phyloP scores from a whole-genome alignment of 371 early-diverging fungal species.

The Mortierella sp. region DNA sequence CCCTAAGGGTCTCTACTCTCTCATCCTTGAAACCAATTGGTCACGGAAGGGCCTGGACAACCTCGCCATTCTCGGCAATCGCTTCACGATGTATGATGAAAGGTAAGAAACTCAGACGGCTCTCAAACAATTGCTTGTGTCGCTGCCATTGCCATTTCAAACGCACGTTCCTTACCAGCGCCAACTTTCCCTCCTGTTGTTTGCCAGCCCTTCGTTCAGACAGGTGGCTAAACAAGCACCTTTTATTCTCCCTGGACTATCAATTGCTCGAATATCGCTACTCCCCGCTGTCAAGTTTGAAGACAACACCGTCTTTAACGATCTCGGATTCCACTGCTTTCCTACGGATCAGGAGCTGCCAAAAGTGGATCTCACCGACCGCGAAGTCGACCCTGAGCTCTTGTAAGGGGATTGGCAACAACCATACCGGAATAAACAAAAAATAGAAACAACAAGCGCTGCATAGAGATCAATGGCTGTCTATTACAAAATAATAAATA shows the following conservation, averaged over 20 bases:
- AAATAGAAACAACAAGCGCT: neutral
- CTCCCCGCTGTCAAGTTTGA: slow-evolving; percentile 69
- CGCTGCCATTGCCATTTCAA: neutral
- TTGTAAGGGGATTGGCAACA: neutral
- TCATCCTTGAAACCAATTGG: slow-evolving; percentile 75
- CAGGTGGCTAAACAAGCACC: slow-evolving; percentile 67
- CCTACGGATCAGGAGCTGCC: slow-evolving; percentile 21
- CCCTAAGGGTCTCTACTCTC: slow-evolving; percentile 72
- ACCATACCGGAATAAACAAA: neutral
- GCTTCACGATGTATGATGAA: slow-evolving; percentile 73
- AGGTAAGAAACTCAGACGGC: slow-evolving; percentile 57
- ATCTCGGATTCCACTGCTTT: slow-evolving; percentile 57
- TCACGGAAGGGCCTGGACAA: slow-evolving; percentile 46
- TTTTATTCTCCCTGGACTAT: slow-evolving; percentile 65
- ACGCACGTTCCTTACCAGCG: neutral
- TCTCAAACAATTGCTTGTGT: neutral
- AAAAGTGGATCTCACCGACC: slow-evolving; percentile 24
- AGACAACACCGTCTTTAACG: slow-evolving; percentile 69
- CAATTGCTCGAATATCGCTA: slow-evolving; percentile 55
- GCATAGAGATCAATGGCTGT: neutral
- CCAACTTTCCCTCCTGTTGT: neutral
- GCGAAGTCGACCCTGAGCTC: slow-evolving; percentile 46
- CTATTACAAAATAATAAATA: neutral
- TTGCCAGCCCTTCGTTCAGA: slow-evolving; percentile 63
- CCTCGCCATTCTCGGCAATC: slow-evolving; percentile 66